Conservation (phyloP, 2,329 filamentous ascomycete species). For the Gnomoniopsis smithogilvyi region DNA sequence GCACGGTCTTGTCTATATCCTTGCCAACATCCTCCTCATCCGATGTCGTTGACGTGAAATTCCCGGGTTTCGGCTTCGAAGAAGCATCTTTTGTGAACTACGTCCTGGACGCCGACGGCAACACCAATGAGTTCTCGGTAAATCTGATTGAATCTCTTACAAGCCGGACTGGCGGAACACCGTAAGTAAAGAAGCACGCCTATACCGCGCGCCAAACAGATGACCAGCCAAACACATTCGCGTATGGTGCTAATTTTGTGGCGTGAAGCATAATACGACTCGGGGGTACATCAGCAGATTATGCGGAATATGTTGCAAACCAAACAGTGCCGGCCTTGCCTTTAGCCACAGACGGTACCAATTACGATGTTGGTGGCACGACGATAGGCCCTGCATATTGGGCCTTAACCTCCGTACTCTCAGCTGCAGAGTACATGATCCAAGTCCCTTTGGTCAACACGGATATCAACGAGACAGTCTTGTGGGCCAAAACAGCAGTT, state of each 20-base stretch:
- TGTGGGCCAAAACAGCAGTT: slow-evolving; percentile 29
- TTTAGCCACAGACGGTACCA: slow-evolving; percentile 27
- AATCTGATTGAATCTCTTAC: slow-evolving; percentile 31
- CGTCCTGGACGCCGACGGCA: slow-evolving; percentile 26
- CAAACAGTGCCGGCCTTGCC: slow-evolving; percentile 28
- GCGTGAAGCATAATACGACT: slow-evolving; percentile 27
- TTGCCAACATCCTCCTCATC: neutral
- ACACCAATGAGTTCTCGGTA: slow-evolving; percentile 27
- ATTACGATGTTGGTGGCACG: slow-evolving; percentile 29
- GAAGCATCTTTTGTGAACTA: slow-evolving; percentile 30
- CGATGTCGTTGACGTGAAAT: slow-evolving; percentile 15
- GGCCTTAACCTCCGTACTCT: slow-evolving; percentile 27
- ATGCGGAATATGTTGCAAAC: slow-evolving; percentile 28
- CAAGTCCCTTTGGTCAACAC: slow-evolving; percentile 32
- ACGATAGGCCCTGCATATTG: slow-evolving; percentile 32
- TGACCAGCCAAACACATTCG: too few relatives aligned
- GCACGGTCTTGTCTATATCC: neutral
- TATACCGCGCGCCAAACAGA: too few relatives aligned
- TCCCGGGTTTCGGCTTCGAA: slow-evolving; percentile 29
- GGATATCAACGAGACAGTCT: slow-evolving; percentile 31
- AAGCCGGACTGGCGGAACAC: slow-evolving; percentile 29
- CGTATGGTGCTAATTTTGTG: neutral
- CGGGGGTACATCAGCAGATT: slow-evolving; percentile 32
- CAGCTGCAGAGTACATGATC: slow-evolving; percentile 29
- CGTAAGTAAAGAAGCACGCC: slow-evolving; percentile 9